Conservation (phyloP, 805 yeast genomes). For the Candida cerambycidarum region DNA sequence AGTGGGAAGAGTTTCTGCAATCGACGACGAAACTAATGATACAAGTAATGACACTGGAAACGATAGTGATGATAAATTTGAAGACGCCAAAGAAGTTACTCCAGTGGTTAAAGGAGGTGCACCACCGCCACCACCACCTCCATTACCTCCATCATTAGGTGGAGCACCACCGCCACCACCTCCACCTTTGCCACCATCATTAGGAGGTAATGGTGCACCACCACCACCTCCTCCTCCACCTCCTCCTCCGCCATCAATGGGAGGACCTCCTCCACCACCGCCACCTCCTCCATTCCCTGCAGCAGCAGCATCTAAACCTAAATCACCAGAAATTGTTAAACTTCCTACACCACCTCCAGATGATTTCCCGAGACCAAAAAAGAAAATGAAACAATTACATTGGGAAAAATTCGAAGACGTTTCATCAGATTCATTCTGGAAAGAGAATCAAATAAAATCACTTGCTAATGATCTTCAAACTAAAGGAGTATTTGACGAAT, state of each 20-base stretch:
- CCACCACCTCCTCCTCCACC: slow-evolving; percentile 20
- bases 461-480: slow-evolving; percentile 51
- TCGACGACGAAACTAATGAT: slow-evolving; percentile 21
- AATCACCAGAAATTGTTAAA: slow-evolving; percentile 17
- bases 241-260: slow-evolving; percentile 25
- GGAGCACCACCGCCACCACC: slow-evolving; percentile 22
- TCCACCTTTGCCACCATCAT: slow-evolving; percentile 17
- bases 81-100: slow-evolving; percentile 11
- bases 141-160: slow-evolving; percentile 12
- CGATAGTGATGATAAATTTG: slow-evolving; percentile 15
- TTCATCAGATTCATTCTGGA: slow-evolving; percentile 66
- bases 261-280: slow-evolving; percentile 10
- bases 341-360: slow-evolving; percentile 33
- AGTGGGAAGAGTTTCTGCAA: slow-evolving; percentile 44
- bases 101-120: slow-evolving; percentile 1
- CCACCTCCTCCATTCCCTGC: slow-evolving; percentile 31
- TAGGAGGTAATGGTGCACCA: slow-evolving; percentile 18
- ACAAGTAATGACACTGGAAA: not conserved
- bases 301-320: slow-evolving; percentile 25
- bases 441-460: slow-evolving; percentile 38
- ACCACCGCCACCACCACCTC: slow-evolving; percentile 27
- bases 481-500: slow-evolving; percentile 63
- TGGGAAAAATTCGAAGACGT: slow-evolving; percentile 69
- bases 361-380: slow-evolving; percentile 55
- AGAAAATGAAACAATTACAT: slow-evolving; percentile 72